A percentile compares a stretch with the other conserved stretches of the same genome.
phyloP scores from a whole-genome alignment of 345 rosid species.

The Raphanus sativus region DNA sequence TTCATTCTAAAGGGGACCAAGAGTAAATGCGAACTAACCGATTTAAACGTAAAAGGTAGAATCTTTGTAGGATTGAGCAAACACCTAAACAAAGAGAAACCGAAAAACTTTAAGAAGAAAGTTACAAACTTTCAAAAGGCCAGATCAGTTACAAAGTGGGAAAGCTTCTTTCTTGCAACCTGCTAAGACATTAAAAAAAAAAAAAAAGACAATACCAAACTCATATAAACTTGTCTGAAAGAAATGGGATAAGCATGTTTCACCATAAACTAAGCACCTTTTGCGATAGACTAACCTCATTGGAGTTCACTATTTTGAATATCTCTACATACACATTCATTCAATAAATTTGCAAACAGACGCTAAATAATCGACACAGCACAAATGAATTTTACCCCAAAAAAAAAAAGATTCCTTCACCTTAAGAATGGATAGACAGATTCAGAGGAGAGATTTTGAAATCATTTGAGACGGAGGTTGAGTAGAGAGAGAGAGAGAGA shows the following conservation, averaged over 20 bases:
- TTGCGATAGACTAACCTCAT: conserved; percentile 11
- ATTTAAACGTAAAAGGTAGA: conserved; percentile 32
- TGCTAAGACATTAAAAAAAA: background rate
- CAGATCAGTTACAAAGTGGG: background rate
- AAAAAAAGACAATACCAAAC: background rate
- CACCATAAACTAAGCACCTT: background rate
- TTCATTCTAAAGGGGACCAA: background rate
- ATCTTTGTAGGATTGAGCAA: conserved; percentile 16
- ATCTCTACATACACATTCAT: background rate
- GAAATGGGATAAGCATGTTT: background rate
- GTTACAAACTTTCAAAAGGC: background rate
- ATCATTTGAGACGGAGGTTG: background rate
- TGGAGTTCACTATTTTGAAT: conserved; percentile 1
- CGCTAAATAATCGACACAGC: background rate
- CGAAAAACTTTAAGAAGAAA: background rate
- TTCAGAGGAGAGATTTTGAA: background rate
- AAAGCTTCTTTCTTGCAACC: background rate
- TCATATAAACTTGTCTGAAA: background rate
- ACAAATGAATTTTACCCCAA: background rate
- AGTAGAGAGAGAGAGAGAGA: background rate
- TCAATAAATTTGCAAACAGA: background rate
- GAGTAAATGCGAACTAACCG: conserved; percentile 17
- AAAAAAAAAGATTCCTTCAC: background rate
- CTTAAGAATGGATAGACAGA: background rate
- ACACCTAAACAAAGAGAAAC: conserved; percentile 20